Evolutionary conservation across 352 stramenopile genomes (phyloP).

Genomic region (Discostella stelligera): DNA sequence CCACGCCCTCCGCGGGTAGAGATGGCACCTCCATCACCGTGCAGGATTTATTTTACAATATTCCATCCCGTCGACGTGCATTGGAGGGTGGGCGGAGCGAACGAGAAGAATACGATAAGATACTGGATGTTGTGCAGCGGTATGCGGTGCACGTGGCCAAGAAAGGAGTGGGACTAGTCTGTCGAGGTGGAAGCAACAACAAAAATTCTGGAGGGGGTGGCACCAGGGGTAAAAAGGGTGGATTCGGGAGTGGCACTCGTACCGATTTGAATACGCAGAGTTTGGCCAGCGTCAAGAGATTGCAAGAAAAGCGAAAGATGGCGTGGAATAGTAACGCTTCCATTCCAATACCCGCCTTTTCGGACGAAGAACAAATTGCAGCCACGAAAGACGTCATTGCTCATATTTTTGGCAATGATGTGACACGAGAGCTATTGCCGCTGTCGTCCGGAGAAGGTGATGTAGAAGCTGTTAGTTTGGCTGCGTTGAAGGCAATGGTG

Average conservation of each 20-base stretch:
- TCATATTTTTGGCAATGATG: conserved; percentile 74
- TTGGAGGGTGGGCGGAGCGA: conserved; percentile 85
- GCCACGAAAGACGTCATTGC: conserved; percentile 78
- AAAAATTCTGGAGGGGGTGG: not conserved
- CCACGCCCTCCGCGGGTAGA: conserved; percentile 75
- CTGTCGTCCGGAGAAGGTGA: conserved; percentile 56
- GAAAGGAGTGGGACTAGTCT: conserved; percentile 91
- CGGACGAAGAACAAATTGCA: conserved; percentile 36
- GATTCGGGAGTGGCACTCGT: conserved; percentile 22
- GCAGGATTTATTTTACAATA: conserved; percentile 99
- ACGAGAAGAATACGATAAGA: conserved; percentile 89
- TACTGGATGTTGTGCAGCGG: conserved; percentile 92
- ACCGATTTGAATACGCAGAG: conserved; percentile 74
- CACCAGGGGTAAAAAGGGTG: conserved; percentile 10
- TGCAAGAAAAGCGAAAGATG: conserved; percentile 37
- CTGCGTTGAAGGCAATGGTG: conserved; percentile 36
- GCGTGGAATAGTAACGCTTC: not conserved
- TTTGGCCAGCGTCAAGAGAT: conserved; percentile 50
- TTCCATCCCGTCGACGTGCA: conserved; percentile 89
- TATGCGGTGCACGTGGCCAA: conserved; percentile 93
- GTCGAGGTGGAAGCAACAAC: conserved; percentile 85
- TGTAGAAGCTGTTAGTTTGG: conserved; percentile 36
- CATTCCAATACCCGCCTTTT: not conserved
- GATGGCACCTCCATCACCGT: conserved; percentile 84
- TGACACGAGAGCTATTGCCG: conserved; percentile 77